A percentile compares a stretch with the other conserved stretches of the same genome.
Conservation (phyloP, 1,284 basidiomycete species). For the Erythrobasidium hasegawianum region DNA sequence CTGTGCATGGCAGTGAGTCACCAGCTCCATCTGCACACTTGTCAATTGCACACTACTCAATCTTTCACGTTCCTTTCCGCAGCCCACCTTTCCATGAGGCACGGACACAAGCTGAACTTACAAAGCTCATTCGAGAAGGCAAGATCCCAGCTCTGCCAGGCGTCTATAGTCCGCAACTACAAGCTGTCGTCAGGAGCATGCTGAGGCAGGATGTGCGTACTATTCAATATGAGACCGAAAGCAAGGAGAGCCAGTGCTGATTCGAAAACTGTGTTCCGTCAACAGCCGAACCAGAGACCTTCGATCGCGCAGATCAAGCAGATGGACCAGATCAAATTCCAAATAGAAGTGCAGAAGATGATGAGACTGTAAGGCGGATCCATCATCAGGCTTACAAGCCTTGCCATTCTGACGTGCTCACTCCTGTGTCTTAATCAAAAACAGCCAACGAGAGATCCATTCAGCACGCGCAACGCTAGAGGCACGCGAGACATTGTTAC, state of each 20-base stretch:
- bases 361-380: slow-evolving; percentile 67
- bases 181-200: slow-evolving; percentile 77
- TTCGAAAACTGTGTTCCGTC: background rate
- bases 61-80: too few species aligned
- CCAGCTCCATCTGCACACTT: too few species aligned
- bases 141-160: slow-evolving; percentile 79
- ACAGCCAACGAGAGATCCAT: slow-evolving; percentile 16
- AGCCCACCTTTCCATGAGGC: slow-evolving; percentile 84
- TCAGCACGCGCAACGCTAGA: slow-evolving; percentile 35
- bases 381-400: too few species aligned
- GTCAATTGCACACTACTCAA: too few species aligned
- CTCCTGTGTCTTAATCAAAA: too few species aligned
- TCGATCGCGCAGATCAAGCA: slow-evolving; percentile 44
- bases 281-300: slow-evolving; percentile 45
- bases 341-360: slow-evolving; percentile 59
- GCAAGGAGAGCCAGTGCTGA: too few species aligned
- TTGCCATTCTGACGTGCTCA: too few species aligned
- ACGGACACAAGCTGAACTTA: slow-evolving; percentile 77
- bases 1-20: slow-evolving; percentile 73
- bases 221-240: too few species aligned
- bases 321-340: slow-evolving; percentile 45
- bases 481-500: slow-evolving; percentile 58
- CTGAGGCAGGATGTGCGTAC: slow-evolving; percentile 70
- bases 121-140: slow-evolving; percentile 74
- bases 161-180: slow-evolving; percentile 69